These are phyloP conservation scores for Chlorella ohadii DNA, from an alignment of 139 green algal genomes.

Conservation along the genomic window DNA sequence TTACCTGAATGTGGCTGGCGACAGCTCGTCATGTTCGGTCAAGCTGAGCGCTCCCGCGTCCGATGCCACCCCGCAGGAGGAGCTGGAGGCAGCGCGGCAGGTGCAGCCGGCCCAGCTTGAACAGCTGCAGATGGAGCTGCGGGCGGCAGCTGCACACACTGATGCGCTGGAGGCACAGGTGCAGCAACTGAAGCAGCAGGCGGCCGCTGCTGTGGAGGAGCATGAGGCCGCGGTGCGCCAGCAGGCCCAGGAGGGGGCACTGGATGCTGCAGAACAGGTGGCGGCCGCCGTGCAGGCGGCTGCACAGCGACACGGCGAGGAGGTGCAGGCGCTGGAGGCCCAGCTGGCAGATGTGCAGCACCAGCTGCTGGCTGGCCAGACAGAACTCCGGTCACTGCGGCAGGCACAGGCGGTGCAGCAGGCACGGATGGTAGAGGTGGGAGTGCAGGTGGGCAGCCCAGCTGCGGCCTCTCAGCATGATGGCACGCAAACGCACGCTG, in stretches of 20 bases:
- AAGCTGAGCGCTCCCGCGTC: too few species aligned
- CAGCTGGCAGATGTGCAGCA: conserved; percentile 10
- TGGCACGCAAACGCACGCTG: too few species aligned
- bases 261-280: not conserved
- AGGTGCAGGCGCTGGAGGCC: not conserved
- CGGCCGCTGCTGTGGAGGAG: not conserved
- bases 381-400: not conserved
- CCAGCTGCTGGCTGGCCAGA: not conserved
- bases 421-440: not conserved
- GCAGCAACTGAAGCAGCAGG: not conserved
- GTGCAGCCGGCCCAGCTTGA: not conserved
- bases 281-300: not conserved
- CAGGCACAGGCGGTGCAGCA: not conserved
- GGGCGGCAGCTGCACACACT: not conserved
- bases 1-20: too few species aligned
- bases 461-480: too few species aligned
- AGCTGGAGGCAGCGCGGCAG: not conserved
- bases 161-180: not conserved
- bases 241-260: not conserved
- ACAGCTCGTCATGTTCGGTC: too few species aligned
- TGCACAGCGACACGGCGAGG: not conserved
- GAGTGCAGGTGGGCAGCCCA: not conserved
- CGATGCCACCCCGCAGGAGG: too few species aligned
- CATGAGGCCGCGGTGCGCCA: not conserved
- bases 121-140: not conserved